Evolutionary conservation across 2,329 filamentous ascomycete genomes (phyloP).

Genomic region (Colletotrichum horii): DNA sequence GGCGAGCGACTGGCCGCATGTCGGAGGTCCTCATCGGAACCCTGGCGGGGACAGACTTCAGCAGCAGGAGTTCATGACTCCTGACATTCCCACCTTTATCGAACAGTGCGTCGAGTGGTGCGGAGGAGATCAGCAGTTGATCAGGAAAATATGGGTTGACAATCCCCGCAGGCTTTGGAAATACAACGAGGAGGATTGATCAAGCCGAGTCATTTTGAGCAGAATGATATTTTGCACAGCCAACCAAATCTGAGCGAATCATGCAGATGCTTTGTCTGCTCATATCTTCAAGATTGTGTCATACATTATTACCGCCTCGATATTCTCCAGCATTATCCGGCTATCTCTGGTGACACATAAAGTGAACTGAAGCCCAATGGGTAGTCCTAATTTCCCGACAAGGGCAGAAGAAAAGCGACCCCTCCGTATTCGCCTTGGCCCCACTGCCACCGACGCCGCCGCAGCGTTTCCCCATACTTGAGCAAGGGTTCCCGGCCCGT

Average conservation of each 20-base stretch:
- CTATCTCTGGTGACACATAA: not conserved
- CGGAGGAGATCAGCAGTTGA: not conserved
- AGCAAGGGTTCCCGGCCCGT: not conserved
- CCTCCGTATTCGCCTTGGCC: not conserved
- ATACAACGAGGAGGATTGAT: not conserved
- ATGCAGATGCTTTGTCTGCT: not conserved
- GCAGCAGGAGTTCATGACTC: not conserved
- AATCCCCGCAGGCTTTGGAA: not conserved
- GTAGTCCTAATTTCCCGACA: not conserved
- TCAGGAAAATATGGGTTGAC: not conserved
- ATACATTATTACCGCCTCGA: not conserved
- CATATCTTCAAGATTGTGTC: not conserved
- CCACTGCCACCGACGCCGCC: not conserved
- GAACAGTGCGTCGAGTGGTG: not conserved
- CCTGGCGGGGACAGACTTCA: not conserved
- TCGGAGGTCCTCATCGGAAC: not conserved
- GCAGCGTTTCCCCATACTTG: not conserved
- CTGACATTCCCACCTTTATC: not conserved
- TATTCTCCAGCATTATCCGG: not conserved
- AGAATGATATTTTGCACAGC: not conserved
- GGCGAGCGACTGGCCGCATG: slow-evolving; percentile 17
- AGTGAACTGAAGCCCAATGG: not conserved
- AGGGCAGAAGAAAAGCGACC: not conserved
- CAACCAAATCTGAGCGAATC: not conserved
- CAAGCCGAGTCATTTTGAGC: not conserved